Evolutionary conservation across 176 grass and related monocot genomes (phyloP), one percentile per base, ranked within the genome.

Genomic region (Metroxylon sagu): DNA sequence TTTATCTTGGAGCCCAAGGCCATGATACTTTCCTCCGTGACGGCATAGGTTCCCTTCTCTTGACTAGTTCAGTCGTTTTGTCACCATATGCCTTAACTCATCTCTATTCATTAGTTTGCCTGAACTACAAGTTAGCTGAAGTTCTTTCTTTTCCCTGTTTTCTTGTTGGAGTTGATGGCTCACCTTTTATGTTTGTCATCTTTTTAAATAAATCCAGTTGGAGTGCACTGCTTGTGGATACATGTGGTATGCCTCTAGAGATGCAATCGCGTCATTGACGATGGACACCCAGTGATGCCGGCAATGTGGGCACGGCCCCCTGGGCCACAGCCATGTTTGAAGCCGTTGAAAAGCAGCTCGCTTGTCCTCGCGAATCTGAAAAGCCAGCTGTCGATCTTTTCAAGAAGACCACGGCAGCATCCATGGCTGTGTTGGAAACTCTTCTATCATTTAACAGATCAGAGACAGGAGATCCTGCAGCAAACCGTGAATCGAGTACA

Each of bases 321-420:
- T 85, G 68, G 81, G 87, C 84, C 10, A 85, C 93, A 19, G 49
- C 84, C 3, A 97, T 91, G 50, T 97, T 97, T n/a, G 93, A 97
- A 17, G 84, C 84, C 25, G 54, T 88, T 12, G 81, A 97, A 78
- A 97, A 85, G 72, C 61, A 90, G 53, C 61, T 97, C 17, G 26
- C 59, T 2, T 88, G 84, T 54, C 90, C 85, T 31, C 79, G 80
- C 0, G 80, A 80, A 54, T 61, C 76, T 3, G 85, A 78, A 30
- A 83, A 86, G 26, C 10, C 76, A 16, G 12, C 52, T 25, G n/a
- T 59, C 6, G 67, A 84, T 68, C 65, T 48, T 16, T 49, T 85
- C 29, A 77, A 85, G 51, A 96, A 82, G 82, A 79, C 71, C 25
- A 82, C 80, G 2, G 58, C 78, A 1, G 57, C 83, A 16, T 71